Base-by-base conservation (phyloP, 768 basidiomycete species). In the Boletus barrowsii region DNA sequence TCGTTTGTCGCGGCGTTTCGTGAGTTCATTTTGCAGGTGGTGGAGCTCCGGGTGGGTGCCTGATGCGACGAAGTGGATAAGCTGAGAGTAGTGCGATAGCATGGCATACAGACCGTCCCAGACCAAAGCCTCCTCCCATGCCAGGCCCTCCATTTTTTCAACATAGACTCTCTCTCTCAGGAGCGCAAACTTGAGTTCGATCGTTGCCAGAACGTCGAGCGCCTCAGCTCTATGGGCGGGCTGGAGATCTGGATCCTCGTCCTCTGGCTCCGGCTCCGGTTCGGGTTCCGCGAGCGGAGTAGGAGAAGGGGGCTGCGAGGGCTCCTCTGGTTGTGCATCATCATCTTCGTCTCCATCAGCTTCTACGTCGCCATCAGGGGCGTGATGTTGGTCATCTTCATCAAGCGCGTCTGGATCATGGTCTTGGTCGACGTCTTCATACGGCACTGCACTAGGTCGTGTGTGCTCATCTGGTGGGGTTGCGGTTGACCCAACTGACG, bases 141-240 rank as follows among this genome's bases (percentile, higher is more conserved):
- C 87, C 9, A 96, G 74, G 5, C 83, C 84, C 39, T 93, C 90
- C 92, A 98, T 93, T 68, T 94, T 90, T 73, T 98, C 96, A 18
- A 98, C 78, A 68, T 95, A 98, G 15, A 98, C 77, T 47, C 84
- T 78, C 68, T 98, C 94, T 44, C 96, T 75, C 52, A 98, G 70
- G 32, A 88, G 72, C 0, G 95, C 94, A 70, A 94, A 97, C 64
- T 90, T 92, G 72, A 98, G 83, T 66, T 99, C 96, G 61, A 99
- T 95, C 42, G 78, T 80, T 4, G 95, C 88, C 8, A 98, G 75
- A 0, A 88, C 87, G 54, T 94, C 93, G 53, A 98, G 79, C 0
- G 93, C 93, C 63, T 96, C 93, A 4, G 86, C 86, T 20, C 91
- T 80, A 67, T 91, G 88, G 1, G 87, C 87, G 42, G 87, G 88